Conservation (phyloP, 1,284 basidiomycete genomes). For the Rhodotorula sp. region DNA sequence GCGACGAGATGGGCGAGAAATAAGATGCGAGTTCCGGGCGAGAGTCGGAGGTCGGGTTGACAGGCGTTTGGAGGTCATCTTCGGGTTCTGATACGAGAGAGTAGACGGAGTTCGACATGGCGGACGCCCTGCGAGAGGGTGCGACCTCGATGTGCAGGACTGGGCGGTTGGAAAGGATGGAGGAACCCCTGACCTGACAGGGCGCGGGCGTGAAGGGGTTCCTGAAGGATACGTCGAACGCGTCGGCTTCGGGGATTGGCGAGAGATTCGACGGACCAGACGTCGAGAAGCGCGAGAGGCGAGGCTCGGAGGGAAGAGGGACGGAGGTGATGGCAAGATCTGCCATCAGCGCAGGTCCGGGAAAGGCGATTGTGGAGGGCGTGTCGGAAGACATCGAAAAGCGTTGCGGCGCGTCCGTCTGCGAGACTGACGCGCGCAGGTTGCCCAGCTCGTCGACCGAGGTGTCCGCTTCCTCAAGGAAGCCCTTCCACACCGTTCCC, state of each 20-base stretch:
- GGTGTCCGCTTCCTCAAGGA: neutral
- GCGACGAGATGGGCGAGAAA: conserved; percentile 22
- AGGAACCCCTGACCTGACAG: neutral
- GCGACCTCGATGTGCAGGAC: conserved; percentile 2
- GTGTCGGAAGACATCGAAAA: neutral
- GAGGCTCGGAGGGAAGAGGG: neutral
- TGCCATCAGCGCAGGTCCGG: neutral
- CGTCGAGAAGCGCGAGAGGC: neutral
- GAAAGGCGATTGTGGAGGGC: conserved; percentile 1
- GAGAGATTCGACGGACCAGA: neutral
- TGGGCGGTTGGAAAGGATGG: neutral
- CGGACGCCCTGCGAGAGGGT: neutral
- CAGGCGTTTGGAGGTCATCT: neutral
- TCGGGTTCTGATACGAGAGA: neutral
- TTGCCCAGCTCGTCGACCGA: neutral
- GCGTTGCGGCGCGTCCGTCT: neutral
- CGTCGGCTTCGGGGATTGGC: neutral
- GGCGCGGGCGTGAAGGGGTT: neutral
- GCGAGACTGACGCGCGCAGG: neutral
- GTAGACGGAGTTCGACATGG: conserved; percentile 17
- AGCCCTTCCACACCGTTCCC: neutral
- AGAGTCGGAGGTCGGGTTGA: neutral
- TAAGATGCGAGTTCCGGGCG: neutral
- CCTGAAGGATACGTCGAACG: neutral
- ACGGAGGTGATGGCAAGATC: neutral